These are phyloP conservation scores for Diaporthe sp. DNA, from an alignment of 2,329 filamentous ascomycete species.

Conservation along the genomic window DNA sequence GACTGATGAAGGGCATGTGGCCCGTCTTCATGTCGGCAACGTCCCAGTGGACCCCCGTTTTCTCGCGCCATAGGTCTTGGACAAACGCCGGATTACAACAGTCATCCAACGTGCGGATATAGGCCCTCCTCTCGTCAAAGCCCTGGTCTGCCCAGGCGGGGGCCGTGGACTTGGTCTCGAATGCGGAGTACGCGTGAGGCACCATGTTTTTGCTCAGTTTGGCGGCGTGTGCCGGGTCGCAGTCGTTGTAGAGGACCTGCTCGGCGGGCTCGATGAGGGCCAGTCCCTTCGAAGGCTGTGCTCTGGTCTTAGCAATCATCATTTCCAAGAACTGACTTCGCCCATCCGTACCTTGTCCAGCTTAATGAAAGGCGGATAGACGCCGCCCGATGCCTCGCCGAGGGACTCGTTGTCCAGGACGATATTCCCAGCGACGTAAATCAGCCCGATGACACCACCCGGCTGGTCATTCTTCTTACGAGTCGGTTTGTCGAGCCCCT, in stretches of 20 bases:
- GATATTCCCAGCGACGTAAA: slow-evolving; percentile 27
- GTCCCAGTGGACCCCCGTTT: slow-evolving; percentile 44
- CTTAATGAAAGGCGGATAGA: slow-evolving; percentile 15
- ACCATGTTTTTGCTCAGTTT: background rate
- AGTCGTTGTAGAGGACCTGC: slow-evolving; percentile 30
- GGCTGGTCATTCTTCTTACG: background rate
- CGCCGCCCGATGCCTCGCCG: background rate
- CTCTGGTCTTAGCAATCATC: no score
- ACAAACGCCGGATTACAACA: slow-evolving; percentile 41
- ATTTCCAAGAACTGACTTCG: no score
- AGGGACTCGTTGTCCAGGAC: slow-evolving; percentile 17
- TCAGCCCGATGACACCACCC: background rate
- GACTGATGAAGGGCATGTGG: slow-evolving; percentile 46
- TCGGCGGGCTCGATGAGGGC: slow-evolving; percentile 17
- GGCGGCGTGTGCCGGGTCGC: background rate
- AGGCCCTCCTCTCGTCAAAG: slow-evolving; percentile 27
- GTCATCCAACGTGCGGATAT: slow-evolving; percentile 37
- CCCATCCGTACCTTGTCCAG: slow-evolving; percentile 2
- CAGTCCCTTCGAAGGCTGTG: slow-evolving; percentile 16
- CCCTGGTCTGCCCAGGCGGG: slow-evolving; percentile 25
- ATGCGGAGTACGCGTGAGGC: slow-evolving; percentile 38
- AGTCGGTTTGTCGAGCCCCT: slow-evolving; percentile 43
- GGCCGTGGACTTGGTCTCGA: slow-evolving; percentile 2
- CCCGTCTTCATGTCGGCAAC: slow-evolving; percentile 44
- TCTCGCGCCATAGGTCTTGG: slow-evolving; percentile 44